Evolutionary conservation across 768 basidiomycete species (phyloP), one percentile per base, ranked within the genome.

Genomic region (Cyclocybe aegerita): DNA sequence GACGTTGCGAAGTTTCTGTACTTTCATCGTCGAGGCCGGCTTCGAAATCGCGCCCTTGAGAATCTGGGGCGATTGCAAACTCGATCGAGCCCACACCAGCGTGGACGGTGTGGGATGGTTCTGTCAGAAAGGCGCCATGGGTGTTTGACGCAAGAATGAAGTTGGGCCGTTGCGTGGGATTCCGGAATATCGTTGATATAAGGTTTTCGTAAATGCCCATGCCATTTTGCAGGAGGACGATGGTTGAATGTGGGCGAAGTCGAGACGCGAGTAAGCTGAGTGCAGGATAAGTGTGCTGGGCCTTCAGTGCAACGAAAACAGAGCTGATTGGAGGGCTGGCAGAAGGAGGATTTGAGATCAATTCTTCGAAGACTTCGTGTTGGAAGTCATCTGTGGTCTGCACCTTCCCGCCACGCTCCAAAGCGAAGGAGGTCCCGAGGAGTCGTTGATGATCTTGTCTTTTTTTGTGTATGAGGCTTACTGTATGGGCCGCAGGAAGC

Each of bases 141-240:
- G 85, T 88, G 54, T 89, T 94, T 23, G 84, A 82, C 10, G 86
- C 86, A 46, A 96, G 70, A 55, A 98, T 79, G 63, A 98, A 93
- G 60, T 90, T 85, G 9, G 95, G 95, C 34, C 95, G 82, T 29
- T 75, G 72, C 32, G 74, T 65, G 16, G 85, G 78, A 64, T 93
- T 87, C 14, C 78, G 85, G 65, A 93, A 98, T 38, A 93, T 59
- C 5, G 77, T 59, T 5, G 70, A 61, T 12, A 91, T 65, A 42
- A 97, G 76, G 52, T 82, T 71, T 57, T 98, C 95, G 66, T 93
- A 90, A 7, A 95, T 71, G 9, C 93, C 96, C 85, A 97, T 90
- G 17, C 96, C 96, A 64, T 96, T 96, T 62, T 96, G 91, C 46
- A 98, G 68, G n/a, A 99, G 79, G 2, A 96, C 90, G 56, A 98